Conservation (phyloP, 1,284 basidiomycete genomes). For the Cutaneotrichosporon dermatis region DNA sequence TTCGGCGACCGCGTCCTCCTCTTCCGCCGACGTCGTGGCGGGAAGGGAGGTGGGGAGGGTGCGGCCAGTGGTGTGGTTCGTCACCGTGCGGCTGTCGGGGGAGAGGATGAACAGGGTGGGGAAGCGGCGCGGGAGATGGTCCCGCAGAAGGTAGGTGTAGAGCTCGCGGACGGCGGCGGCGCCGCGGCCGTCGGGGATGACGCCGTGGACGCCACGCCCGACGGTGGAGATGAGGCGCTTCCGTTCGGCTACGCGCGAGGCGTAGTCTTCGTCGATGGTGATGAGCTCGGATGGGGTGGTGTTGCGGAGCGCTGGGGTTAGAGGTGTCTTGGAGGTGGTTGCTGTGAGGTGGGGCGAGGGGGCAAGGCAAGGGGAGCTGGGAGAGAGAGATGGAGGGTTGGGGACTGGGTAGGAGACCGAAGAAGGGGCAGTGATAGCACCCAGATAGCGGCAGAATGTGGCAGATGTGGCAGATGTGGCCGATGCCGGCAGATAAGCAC, state of each 20-base stretch:
- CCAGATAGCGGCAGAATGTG: no score
- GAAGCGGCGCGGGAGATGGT: constrained; percentile 10
- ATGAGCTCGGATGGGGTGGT: constrained; percentile 11
- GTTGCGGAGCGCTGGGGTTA: constrained; percentile 10
- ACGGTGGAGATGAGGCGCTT: neutral
- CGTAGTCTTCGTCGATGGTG: constrained; percentile 13
- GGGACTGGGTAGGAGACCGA: no score
- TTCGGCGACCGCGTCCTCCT: neutral
- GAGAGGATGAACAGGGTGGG: constrained; percentile 11
- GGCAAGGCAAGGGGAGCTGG: no score
- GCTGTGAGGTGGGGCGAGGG: no score
- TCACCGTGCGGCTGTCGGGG: neutral
- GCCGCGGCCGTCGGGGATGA: constrained; percentile 7
- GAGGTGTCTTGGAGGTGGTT: neutral
- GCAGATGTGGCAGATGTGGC: no score
- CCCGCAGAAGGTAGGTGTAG: constrained; percentile 7
- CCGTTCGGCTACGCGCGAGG: constrained; percentile 5
- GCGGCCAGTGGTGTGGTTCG: constrained; percentile 9
- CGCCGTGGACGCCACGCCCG: constrained; percentile 7
- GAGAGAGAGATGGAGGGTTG: no score
- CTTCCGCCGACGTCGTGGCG: neutral
- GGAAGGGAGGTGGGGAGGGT: neutral
- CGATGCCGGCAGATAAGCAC: no score
- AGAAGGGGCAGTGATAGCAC: no score
- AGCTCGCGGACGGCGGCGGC: constrained; percentile 12